Percentiles rank a stretch among this genome's conserved stretches.
Evolutionary conservation across 2,329 filamentous ascomycete species (phyloP).

Genomic region (Penicillium sp.): DNA sequence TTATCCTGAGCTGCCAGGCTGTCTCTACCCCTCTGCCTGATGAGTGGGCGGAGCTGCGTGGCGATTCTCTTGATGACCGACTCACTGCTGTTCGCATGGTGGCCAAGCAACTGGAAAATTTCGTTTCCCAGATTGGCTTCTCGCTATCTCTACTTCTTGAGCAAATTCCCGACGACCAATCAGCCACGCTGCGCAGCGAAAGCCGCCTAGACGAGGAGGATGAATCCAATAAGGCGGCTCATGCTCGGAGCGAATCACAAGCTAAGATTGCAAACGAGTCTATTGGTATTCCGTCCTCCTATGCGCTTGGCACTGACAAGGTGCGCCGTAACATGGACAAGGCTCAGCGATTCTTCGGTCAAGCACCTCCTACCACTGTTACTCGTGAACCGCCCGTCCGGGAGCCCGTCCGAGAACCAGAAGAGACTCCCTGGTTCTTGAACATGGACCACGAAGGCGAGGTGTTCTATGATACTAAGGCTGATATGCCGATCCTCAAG

Average conservation of each 20-base stretch:
- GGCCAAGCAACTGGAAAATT: slow-evolving; percentile 79
- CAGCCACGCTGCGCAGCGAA: slow-evolving; percentile 53
- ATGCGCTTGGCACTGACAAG: slow-evolving; percentile 45
- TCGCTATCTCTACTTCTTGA: slow-evolving; percentile 86
- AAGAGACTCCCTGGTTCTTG: slow-evolving; percentile 83
- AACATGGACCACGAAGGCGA: slow-evolving; percentile 86
- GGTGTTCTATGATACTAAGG: slow-evolving; percentile 85
- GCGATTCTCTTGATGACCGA: slow-evolving; percentile 84
- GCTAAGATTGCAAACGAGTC: slow-evolving; percentile 43
- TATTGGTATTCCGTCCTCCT: slow-evolving; percentile 52
- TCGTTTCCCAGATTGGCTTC: slow-evolving; percentile 83
- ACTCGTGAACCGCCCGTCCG: slow-evolving; percentile 41
- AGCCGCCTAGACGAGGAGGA: slow-evolving; percentile 37
- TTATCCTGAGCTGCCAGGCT: slow-evolving; percentile 83
- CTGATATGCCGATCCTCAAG: slow-evolving; percentile 74
- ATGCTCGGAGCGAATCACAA: slow-evolving; percentile 40
- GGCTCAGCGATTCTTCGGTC: slow-evolving; percentile 53
- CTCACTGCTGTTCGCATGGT: slow-evolving; percentile 78
- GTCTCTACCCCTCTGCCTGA: slow-evolving; percentile 90
- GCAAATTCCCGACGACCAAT: slow-evolving; percentile 62
- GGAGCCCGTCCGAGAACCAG: slow-evolving; percentile 57
- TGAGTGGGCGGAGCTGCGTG: slow-evolving; percentile 92
- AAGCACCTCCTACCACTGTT: slow-evolving; percentile 48
- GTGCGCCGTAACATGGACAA: slow-evolving; percentile 52
- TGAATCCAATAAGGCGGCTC: slow-evolving; percentile 30